Conservation (phyloP, 768 basidiomycete genomes). For the Boletus insuetus region DNA sequence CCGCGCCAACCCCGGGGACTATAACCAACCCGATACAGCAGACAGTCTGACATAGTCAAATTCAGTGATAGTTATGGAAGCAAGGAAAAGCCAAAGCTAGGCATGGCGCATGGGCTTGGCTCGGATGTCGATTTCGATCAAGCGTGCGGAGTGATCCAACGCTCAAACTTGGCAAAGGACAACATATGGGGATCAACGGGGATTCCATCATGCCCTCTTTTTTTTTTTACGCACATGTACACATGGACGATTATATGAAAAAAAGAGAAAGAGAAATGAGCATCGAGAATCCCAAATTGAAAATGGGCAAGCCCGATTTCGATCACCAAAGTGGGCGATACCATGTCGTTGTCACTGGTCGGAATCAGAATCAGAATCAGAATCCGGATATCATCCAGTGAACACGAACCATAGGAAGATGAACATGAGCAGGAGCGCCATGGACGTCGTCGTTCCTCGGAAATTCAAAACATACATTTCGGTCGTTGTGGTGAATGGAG, state of each 20-base stretch:
- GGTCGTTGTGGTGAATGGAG: conserved; percentile 10
- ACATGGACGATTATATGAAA: too few species aligned
- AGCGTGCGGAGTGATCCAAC: conserved; percentile 19
- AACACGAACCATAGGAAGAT: too few species aligned
- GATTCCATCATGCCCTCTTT: not conserved
- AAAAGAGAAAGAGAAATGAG: too few species aligned
- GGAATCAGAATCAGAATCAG: too few species aligned
- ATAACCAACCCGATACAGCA: not conserved
- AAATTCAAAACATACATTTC: conserved; percentile 15
- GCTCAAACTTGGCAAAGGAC: not conserved
- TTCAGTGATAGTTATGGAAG: conserved; percentile 29
- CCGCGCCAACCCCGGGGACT: not conserved
- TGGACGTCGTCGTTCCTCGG: conserved; percentile 20
- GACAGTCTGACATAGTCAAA: conserved; percentile 6
- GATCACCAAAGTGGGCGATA: not conserved
- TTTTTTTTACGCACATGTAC: too few species aligned
- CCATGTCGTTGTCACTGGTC: too few species aligned
- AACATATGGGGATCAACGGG: conserved; percentile 17
- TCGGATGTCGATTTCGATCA: conserved; percentile 13
- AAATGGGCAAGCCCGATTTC: too few species aligned
- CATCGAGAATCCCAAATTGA: too few species aligned
- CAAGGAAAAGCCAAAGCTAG: not conserved
- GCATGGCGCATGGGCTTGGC: not conserved
- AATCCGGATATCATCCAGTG: too few species aligned
- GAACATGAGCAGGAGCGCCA: not conserved